A percentile compares a stretch with the other conserved stretches of the same genome.
phyloP scores from a whole-genome alignment of 2,329 filamentous ascomycete genomes.

The Alternaria conjuncta region DNA sequence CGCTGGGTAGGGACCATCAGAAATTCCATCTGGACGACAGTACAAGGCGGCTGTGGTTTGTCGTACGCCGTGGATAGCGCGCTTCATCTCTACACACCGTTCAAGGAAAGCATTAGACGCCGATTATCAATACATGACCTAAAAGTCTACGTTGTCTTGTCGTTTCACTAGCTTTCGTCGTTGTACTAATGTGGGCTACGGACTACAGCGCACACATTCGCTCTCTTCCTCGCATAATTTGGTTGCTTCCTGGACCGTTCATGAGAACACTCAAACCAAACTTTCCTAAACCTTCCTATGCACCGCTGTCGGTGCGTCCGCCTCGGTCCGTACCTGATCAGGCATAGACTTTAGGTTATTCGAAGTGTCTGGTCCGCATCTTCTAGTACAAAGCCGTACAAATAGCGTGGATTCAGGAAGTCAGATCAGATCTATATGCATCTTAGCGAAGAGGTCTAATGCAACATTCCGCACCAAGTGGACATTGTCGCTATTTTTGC shows the following conservation, averaged over 20 bases:
- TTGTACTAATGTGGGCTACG: neutral
- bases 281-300: neutral
- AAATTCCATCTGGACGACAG: constrained; percentile 17
- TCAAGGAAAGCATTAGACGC: neutral
- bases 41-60: constrained; percentile 28
- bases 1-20: constrained; percentile 12
- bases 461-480: constrained; percentile 9
- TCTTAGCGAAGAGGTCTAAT: neutral
- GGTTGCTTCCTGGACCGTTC: neutral
- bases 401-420: neutral
- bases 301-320: neutral
- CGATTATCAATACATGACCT: neutral
- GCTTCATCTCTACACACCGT: neutral
- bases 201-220: neutral
- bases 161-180: neutral
- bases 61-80: constrained; percentile 27
- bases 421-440: neutral
- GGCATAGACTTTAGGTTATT: neutral
- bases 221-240: neutral
- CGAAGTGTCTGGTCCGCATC: neutral
- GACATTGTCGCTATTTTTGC: constrained; percentile 33
- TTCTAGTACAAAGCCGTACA: neutral
- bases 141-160: neutral
- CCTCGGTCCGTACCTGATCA: neutral
- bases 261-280: neutral